Conservation (phyloP, 106 monocot species). For the Hemerocallis citrina region DNA sequence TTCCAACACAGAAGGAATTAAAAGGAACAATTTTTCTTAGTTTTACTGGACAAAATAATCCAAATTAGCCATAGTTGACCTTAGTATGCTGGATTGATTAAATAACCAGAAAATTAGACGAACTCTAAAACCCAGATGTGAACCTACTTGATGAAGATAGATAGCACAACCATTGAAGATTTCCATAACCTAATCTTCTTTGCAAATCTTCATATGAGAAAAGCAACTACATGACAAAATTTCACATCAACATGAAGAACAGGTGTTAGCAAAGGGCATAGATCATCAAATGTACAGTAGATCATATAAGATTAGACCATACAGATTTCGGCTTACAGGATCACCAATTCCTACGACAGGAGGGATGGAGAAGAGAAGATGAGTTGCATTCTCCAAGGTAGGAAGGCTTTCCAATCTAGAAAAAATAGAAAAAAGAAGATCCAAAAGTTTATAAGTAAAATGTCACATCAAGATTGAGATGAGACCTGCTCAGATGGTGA, state of each 20-base stretch:
- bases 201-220: constrained; percentile 40
- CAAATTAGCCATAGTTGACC: too few relatives aligned
- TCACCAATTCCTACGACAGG: constrained; percentile 43
- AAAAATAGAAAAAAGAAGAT: not conserved
- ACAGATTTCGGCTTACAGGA: constrained; percentile 39
- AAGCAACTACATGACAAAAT: constrained; percentile 47
- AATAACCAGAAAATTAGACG: too few relatives aligned
- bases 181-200: constrained; percentile 23
- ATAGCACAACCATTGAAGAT: constrained; percentile 70
- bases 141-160: constrained; percentile 84
- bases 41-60: too few relatives aligned
- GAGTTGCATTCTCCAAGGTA: constrained; percentile 40
- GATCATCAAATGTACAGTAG: not conserved
- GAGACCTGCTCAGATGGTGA: not conserved
- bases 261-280: not conserved
- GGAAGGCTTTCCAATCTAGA: constrained; percentile 40
- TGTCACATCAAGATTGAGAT: not conserved
- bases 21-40: too few relatives aligned
- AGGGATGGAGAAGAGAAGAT: constrained; percentile 82
- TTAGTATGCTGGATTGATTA: too few relatives aligned
- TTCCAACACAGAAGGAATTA: too few relatives aligned
- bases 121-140: not conserved
- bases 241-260: not conserved
- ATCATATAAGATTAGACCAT: not conserved
- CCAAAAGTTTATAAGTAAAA: not conserved